A percentile compares a stretch with the other conserved stretches of the same genome.
These are phyloP conservation scores for Mycena crocata DNA, from an alignment of 768 basidiomycete genomes.

Conservation along the genomic window DNA sequence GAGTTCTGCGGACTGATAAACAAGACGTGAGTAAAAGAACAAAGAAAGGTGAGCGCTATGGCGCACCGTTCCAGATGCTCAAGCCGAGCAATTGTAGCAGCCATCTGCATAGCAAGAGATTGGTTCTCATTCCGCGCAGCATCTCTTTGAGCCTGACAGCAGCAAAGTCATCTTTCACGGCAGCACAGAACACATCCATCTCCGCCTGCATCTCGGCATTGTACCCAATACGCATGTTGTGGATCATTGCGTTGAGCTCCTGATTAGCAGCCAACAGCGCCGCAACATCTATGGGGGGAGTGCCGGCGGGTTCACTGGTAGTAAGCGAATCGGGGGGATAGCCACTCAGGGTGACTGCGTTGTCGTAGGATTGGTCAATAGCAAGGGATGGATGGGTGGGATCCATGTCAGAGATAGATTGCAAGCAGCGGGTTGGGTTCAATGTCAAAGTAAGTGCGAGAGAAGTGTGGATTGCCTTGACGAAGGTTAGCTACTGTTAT, in stretches of 20 bases:
- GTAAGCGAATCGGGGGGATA: neutral
- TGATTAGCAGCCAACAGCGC: neutral
- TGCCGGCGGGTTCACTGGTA: no score
- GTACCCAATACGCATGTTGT: neutral
- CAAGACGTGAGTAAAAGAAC: neutral
- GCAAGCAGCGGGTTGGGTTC: neutral
- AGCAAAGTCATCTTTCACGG: neutral
- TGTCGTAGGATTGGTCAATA: neutral
- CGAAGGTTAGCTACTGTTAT: neutral
- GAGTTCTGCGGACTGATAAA: neutral
- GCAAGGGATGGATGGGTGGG: neutral
- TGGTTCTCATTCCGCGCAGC: neutral
- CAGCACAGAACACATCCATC: neutral
- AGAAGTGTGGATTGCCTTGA: neutral
- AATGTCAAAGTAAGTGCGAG: neutral
- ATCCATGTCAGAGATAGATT: neutral
- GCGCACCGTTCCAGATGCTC: neutral
- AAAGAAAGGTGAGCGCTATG: neutral
- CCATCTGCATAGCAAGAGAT: neutral
- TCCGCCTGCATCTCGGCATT: neutral
- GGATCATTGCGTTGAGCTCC: neutral
- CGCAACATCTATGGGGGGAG: neutral
- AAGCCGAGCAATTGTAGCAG: conserved; percentile 1
- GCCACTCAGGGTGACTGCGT: conserved; percentile 7
- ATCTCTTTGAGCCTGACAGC: neutral